A percentile compares a stretch with the other conserved stretches of the same genome.
Evolutionary conservation across 2,329 filamentous ascomycete species (phyloP).

Genomic region (Gliomastix tumulicola): DNA sequence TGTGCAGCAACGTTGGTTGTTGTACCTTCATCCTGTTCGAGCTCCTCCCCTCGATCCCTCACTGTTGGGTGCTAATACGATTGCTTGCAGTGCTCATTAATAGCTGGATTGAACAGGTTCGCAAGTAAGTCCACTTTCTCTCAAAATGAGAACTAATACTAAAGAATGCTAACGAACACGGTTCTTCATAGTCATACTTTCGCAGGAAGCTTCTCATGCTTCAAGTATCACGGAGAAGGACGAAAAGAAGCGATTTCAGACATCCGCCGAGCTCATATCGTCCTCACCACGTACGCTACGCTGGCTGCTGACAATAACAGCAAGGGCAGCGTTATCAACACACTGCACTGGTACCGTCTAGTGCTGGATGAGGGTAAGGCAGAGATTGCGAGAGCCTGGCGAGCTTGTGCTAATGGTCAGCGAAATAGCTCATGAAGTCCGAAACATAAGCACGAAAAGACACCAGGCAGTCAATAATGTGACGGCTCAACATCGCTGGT

Average conservation of each 20-base stretch:
- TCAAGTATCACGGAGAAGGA: neutral
- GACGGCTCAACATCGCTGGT: neutral
- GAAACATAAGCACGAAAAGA: neutral
- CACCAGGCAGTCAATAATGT: neutral
- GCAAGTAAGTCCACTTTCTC: neutral
- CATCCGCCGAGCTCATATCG: neutral
- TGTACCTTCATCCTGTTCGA: neutral
- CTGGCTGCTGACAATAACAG: neutral
- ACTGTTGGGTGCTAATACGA: no score
- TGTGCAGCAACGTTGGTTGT: neutral
- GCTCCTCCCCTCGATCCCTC: no score
- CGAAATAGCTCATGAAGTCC: neutral
- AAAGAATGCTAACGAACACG: neutral
- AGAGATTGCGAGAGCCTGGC: neutral
- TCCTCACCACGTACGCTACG: neutral
- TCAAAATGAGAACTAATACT: neutral
- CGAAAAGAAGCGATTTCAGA: neutral
- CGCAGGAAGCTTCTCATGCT: neutral
- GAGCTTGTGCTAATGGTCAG: neutral
- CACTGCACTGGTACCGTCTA: neutral
- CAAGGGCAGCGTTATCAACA: neutral
- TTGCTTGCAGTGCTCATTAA: neutral
- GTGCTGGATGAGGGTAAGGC: neutral
- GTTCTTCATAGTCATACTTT: neutral
- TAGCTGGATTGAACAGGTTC: neutral